Evolutionary conservation across 768 basidiomycete genomes (phyloP).

Genomic region (Hygrophoropsis aurantiaca): DNA sequence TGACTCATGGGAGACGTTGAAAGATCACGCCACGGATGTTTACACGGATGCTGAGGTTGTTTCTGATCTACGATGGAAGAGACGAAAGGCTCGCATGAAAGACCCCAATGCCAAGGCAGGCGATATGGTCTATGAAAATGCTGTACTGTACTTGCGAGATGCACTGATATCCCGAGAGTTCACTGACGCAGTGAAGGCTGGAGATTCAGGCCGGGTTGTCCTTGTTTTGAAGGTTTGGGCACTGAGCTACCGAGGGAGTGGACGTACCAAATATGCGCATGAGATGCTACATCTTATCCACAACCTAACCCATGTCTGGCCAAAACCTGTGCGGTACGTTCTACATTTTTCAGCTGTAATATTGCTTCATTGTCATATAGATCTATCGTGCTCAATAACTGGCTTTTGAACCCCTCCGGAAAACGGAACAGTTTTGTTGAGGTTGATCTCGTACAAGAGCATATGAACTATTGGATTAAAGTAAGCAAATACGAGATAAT

Average conservation of each 20-base stretch:
- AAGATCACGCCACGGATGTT: neutral
- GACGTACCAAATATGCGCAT: constrained; percentile 28
- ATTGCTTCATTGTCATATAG: neutral
- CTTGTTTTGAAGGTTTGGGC: constrained; percentile 19
- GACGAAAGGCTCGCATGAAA: neutral
- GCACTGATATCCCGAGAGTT: constrained; percentile 24
- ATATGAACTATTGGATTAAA: constrained; percentile 31
- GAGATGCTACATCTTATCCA: constrained; percentile 29
- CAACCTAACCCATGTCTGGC: constrained; percentile 26
- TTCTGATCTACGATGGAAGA: neutral
- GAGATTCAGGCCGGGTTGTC: constrained; percentile 29
- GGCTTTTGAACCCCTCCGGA: constrained; percentile 34
- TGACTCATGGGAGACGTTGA: constrained; percentile 1
- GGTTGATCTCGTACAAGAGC: constrained; percentile 33
- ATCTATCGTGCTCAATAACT: constrained; percentile 23
- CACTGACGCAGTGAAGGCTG: constrained; percentile 26
- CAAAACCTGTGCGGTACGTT: constrained; percentile 20
- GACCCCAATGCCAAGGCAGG: constrained; percentile 2
- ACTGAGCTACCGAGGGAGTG: constrained; percentile 3
- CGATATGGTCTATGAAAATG: constrained; percentile 26
- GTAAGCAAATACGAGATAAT: neutral
- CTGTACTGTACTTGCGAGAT: constrained; percentile 26
- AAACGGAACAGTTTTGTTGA: constrained; percentile 24
- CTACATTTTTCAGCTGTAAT: neutral
- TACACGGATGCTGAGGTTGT: constrained; percentile 4